phyloP scores from a whole-genome alignment of 768 basidiomycete species.

The Suillus subalutaceus region DNA sequence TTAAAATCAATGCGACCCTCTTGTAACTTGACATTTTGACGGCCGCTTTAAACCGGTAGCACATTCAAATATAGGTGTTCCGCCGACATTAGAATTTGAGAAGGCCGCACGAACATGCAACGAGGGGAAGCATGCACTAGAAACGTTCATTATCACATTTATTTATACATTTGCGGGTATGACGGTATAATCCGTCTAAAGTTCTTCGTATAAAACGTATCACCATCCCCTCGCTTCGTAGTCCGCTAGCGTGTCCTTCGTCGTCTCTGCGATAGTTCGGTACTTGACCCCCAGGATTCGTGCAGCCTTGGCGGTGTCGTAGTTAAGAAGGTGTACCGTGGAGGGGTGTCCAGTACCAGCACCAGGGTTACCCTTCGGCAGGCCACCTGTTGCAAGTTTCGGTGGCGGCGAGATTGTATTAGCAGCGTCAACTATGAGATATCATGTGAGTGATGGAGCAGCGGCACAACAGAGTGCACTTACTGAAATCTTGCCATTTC shows the following conservation, averaged over 20 bases:
- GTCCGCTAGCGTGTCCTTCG: conserved; percentile 44
- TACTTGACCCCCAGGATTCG: conserved; percentile 47
- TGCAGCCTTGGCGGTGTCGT: conserved; percentile 40
- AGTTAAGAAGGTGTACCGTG: conserved; percentile 32
- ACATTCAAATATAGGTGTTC: neutral
- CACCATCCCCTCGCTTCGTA: conserved; percentile 49
- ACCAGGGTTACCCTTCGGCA: conserved; percentile 39
- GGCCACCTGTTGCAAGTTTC: conserved; percentile 26
- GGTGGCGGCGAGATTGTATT: conserved; percentile 35
- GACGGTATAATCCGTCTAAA: neutral
- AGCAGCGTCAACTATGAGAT: conserved; percentile 39
- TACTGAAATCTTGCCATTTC: conserved; percentile 37
- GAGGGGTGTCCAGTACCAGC: conserved; percentile 29
- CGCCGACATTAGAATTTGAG: neutral
- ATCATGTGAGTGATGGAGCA: neutral
- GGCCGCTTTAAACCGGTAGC: neutral
- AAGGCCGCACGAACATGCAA: neutral
- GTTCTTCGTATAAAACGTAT: neutral
- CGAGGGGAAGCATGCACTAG: too few species aligned
- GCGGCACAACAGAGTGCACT: neutral
- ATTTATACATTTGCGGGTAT: neutral
- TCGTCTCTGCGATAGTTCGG: conserved; percentile 41
- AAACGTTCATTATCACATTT: neutral
- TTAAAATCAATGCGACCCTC: neutral
- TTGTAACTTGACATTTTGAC: too few species aligned